Evolutionary conservation across 805 yeast genomes (phyloP).

Genomic region (Starmerella stigmatis): DNA sequence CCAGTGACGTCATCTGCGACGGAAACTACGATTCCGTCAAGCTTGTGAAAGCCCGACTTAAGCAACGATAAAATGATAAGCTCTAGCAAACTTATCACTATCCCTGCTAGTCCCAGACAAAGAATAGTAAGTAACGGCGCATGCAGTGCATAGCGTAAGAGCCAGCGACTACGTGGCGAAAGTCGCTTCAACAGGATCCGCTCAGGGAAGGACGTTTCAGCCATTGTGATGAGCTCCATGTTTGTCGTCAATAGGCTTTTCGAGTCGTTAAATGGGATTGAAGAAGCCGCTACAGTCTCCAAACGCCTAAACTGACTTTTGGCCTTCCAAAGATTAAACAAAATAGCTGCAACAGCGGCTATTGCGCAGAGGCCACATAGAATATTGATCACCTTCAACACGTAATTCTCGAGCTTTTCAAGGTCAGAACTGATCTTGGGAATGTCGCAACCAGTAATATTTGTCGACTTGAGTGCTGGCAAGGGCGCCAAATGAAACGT

Average conservation of each 20-base stretch:
- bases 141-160: conserved; percentile 43
- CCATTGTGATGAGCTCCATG: conserved; percentile 2
- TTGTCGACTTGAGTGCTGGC: background rate
- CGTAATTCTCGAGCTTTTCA: background rate
- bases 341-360: conserved; percentile 8
- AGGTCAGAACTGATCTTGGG: conserved; percentile 1
- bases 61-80: conserved; percentile 30
- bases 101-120: conserved; percentile 47
- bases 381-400: background rate
- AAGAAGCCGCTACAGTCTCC: conserved; percentile 4
- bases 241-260: background rate
- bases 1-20: conserved; percentile 17
- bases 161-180: conserved; percentile 33
- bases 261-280: background rate
- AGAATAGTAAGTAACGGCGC: conserved; percentile 42
- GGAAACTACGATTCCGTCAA: conserved; percentile 12
- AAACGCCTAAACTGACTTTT: conserved; percentile 15
- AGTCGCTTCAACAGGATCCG: background rate
- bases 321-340: conserved; percentile 6
- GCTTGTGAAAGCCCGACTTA: conserved; percentile 13
- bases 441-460: conserved; percentile 5
- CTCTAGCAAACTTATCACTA: conserved; percentile 47
- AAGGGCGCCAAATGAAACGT: background rate
- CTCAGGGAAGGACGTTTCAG: conserved; percentile 6
- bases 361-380: conserved; percentile 14